These are phyloP conservation scores for Microbotryum silenes-acaulis DNA, from an alignment of 1,284 basidiomycete genomes.

Conservation along the genomic window DNA sequence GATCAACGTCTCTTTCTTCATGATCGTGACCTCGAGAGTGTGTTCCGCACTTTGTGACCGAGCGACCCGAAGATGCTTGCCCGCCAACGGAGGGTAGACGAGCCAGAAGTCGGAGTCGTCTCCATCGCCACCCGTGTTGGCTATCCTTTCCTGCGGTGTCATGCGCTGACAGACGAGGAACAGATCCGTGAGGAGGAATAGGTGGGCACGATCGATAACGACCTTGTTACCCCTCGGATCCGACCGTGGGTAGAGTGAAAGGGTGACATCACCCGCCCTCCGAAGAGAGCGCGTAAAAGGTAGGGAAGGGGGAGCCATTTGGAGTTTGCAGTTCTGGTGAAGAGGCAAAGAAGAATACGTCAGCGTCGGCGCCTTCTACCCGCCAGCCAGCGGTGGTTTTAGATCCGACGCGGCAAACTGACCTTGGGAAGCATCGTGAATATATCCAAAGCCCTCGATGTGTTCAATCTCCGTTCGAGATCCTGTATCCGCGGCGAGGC, in stretches of 20 bases:
- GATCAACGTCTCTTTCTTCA: constrained; percentile 78
- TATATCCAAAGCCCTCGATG: constrained; percentile 76
- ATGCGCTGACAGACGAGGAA: constrained; percentile 58
- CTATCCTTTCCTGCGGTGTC: constrained; percentile 53
- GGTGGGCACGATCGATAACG: constrained; percentile 65
- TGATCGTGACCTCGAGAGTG: constrained; percentile 63
- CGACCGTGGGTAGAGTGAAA: constrained; percentile 69
- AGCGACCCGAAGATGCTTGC: constrained; percentile 62
- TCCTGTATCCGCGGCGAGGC: constrained; percentile 43
- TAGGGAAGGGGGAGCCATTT: constrained; percentile 74
- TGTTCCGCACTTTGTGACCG: constrained; percentile 19
- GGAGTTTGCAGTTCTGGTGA: constrained; percentile 72
- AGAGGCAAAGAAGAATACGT: neutral
- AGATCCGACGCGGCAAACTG: constrained; percentile 29
- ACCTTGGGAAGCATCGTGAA: constrained; percentile 95
- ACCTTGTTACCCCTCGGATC: constrained; percentile 57
- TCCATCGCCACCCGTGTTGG: constrained; percentile 42
- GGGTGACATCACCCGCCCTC: constrained; percentile 62
- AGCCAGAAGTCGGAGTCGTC: constrained; percentile 76
- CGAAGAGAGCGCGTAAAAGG: constrained; percentile 74
- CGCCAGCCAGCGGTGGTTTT: too few relatives aligned
- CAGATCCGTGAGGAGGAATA: constrained; percentile 86
- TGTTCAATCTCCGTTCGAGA: constrained; percentile 72
- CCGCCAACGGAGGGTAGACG: constrained; percentile 88
- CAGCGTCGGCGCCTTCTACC: neutral